phyloP scores from a whole-genome alignment of 2,329 filamentous ascomycete genomes.

The Cladosporium phlei region DNA sequence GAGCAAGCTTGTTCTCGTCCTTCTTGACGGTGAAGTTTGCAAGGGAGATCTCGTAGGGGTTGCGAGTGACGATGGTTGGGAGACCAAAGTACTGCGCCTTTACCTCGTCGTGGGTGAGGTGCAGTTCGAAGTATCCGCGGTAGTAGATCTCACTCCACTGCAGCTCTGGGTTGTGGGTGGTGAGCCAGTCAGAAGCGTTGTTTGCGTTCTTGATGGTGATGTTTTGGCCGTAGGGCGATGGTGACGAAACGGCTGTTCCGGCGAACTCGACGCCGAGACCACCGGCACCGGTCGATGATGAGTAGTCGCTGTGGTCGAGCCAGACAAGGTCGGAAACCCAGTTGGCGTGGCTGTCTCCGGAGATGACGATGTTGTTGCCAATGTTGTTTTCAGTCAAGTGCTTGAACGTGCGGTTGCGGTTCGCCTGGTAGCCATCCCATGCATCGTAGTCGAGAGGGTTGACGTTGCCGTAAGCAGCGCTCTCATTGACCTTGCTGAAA shows the following conservation, averaged over 20 bases:
- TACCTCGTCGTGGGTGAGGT: conserved; percentile 53
- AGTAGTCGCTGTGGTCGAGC: conserved; percentile 31
- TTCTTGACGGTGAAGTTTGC: conserved; percentile 65
- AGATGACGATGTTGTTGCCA: conserved; percentile 66
- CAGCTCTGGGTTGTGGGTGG: conserved; percentile 55
- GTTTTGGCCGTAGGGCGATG: conserved; percentile 55
- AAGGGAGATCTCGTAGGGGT: conserved; percentile 60
- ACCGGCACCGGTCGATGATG: conserved; percentile 33
- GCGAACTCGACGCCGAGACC: conserved; percentile 50
- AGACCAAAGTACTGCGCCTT: conserved; percentile 62
- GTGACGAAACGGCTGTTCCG: conserved; percentile 61
- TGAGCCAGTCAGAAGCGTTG: conserved; percentile 41
- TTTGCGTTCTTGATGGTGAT: conserved; percentile 52
- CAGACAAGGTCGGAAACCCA: conserved; percentile 50
- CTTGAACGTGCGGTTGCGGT: conserved; percentile 65
- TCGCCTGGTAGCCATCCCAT: conserved; percentile 64
- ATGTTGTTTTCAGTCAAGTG: conserved; percentile 65
- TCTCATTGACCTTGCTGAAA: conserved; percentile 56
- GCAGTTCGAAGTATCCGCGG: conserved; percentile 66
- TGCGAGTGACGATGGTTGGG: conserved; percentile 56
- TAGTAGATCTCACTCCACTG: conserved; percentile 73
- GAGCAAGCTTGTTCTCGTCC: conserved; percentile 55
- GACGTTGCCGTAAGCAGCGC: conserved; percentile 39
- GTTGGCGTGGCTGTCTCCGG: conserved; percentile 64
- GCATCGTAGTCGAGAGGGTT: conserved; percentile 52